Conservation (phyloP, 805 yeast species). For the Starmerella gropengiesseri region DNA sequence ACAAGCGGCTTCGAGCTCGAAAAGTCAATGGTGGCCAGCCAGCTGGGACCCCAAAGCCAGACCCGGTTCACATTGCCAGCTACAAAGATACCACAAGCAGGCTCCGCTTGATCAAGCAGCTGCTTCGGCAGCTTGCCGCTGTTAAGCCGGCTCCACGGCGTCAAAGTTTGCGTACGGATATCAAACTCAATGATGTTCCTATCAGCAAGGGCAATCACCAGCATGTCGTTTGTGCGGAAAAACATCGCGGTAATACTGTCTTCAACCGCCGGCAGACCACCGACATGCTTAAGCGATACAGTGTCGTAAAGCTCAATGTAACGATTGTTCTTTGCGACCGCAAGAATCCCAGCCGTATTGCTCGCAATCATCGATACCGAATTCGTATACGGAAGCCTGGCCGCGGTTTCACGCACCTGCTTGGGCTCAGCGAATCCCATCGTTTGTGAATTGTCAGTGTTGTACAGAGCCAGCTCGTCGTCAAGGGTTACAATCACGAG, state of each 20-base stretch:
- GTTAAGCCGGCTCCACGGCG: constrained; percentile 72
- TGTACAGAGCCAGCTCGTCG: constrained; percentile 23
- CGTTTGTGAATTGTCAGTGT: constrained; percentile 11
- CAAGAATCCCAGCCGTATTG: constrained; percentile 39
- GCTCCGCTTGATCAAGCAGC: constrained; percentile 47
- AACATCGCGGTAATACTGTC: constrained; percentile 49
- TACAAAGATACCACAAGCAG: constrained; percentile 60
- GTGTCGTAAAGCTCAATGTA: constrained; percentile 41
- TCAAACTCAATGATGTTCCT: constrained; percentile 65
- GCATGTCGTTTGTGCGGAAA: constrained; percentile 42
- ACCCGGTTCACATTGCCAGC: constrained; percentile 38
- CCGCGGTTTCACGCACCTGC: background rate
- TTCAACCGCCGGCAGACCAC: constrained; percentile 46
- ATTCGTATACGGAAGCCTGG: constrained; percentile 36
- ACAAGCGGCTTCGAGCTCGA: constrained; percentile 43
- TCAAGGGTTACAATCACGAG: constrained; percentile 25
- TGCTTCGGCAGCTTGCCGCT: constrained; percentile 63
- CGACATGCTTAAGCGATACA: constrained; percentile 26
- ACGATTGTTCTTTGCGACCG: constrained; percentile 56
- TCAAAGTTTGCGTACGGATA: constrained; percentile 31
- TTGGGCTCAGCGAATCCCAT: constrained; percentile 12
- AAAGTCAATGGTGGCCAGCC: constrained; percentile 69
- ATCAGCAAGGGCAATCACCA: constrained; percentile 60
- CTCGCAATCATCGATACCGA: constrained; percentile 45
- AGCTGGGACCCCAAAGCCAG: constrained; percentile 83